Conservation (phyloP, 106 monocot genomes). For the Dioscorea alata region DNA sequence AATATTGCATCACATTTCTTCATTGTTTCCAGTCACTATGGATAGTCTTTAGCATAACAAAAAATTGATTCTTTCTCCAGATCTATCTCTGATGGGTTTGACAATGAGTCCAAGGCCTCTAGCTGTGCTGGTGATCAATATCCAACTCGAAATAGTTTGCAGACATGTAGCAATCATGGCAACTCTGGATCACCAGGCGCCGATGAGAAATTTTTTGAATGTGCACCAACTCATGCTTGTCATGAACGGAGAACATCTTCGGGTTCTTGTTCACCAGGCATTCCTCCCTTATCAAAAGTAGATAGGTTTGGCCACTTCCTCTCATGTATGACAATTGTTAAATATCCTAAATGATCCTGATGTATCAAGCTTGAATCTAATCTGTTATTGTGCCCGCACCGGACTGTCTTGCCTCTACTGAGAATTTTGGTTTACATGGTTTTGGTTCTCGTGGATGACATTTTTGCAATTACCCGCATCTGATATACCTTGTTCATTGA, state of each 20-base stretch:
- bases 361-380: neutral
- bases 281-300: constrained; percentile 1
- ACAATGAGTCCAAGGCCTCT: constrained; percentile 11
- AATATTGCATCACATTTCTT: neutral
- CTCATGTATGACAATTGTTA: neutral
- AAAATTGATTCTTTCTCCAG: constrained; percentile 10
- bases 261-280: constrained; percentile 16
- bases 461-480: neutral
- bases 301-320: constrained; percentile 18
- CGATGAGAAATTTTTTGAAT: constrained; percentile 19
- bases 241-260: constrained; percentile 17
- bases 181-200: constrained; percentile 13
- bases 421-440: neutral
- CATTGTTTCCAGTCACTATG: neutral
- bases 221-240: neutral
- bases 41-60: neutral
- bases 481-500: too few relatives aligned
- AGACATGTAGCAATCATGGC: constrained; percentile 14
- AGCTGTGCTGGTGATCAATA: constrained; percentile 11
- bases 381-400: neutral
- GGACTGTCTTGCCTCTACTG: neutral
- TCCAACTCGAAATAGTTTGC: neutral
- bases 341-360: neutral
- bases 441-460: neutral
- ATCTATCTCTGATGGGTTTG: constrained; percentile 15